phyloP scores from a whole-genome alignment of 1,284 basidiomycete species.

The Puccinia novopanici region DNA sequence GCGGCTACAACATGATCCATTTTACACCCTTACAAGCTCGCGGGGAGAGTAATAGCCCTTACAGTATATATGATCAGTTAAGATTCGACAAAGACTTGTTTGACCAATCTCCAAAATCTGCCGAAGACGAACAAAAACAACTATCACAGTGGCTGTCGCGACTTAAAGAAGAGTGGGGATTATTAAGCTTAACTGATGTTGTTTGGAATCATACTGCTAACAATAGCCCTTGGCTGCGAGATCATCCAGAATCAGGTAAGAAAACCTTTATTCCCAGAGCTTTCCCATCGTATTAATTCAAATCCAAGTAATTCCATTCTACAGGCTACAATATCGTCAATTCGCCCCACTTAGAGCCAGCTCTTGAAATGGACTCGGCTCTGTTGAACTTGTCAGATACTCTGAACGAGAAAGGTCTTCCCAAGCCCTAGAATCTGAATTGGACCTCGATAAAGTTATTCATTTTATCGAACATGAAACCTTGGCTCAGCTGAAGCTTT shows the following conservation, averaged over 20 bases:
- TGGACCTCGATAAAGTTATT: constrained; percentile 71
- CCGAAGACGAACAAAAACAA: constrained; percentile 63
- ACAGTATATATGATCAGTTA: constrained; percentile 83
- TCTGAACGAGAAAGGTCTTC: constrained; percentile 69
- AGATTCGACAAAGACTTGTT: constrained; percentile 77
- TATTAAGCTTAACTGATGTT: constrained; percentile 85
- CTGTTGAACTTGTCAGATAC: constrained; percentile 76
- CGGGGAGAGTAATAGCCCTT: constrained; percentile 83
- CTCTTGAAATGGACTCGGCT: constrained; percentile 80
- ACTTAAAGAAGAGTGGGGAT: constrained; percentile 79
- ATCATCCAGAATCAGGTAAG: constrained; percentile 89
- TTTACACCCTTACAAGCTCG: constrained; percentile 89
- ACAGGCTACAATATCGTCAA: constrained; percentile 83
- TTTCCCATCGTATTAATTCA: background rate
- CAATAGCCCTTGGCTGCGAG: constrained; percentile 83
- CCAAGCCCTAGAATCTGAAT: constrained; percentile 66
- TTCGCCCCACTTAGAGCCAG: constrained; percentile 82
- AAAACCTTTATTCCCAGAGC: background rate
- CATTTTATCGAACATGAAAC: constrained; percentile 68
- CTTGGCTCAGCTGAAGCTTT: constrained; percentile 69
- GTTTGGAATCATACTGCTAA: constrained; percentile 94
- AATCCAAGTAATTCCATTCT: background rate
- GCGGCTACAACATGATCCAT: constrained; percentile 86
- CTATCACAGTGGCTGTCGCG: constrained; percentile 69
- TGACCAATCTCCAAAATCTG: constrained; percentile 58